phyloP scores from a whole-genome alignment of 2,329 filamentous ascomycete genomes.

The Xylariaceae sp. region DNA sequence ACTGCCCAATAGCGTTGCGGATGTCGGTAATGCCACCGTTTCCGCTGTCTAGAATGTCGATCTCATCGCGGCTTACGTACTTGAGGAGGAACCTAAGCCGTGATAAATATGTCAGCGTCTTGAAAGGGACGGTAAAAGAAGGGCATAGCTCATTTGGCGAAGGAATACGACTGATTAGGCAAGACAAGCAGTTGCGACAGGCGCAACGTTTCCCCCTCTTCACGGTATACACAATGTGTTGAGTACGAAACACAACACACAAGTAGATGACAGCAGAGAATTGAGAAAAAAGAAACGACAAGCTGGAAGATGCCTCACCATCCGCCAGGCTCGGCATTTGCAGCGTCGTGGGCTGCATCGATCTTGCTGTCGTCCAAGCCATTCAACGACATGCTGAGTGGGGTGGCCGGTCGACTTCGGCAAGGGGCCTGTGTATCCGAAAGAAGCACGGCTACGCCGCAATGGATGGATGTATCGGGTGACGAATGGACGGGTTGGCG shows the following conservation, averaged over 20 bases:
- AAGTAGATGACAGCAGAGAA: not conserved
- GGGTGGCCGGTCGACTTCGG: conserved; percentile 19
- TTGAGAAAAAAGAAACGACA: not conserved
- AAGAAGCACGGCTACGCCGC: not conserved
- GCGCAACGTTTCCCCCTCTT: conserved; percentile 9
- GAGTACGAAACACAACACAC: conserved; percentile 1
- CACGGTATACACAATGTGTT: not conserved
- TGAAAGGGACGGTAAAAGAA: conserved; percentile 3
- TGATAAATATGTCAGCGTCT: conserved; percentile 17
- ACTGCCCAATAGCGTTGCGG: conserved; percentile 69
- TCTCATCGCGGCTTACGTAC: conserved; percentile 82
- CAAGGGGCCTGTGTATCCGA: conserved; percentile 7
- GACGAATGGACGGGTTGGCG: not conserved
- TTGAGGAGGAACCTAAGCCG: conserved; percentile 81
- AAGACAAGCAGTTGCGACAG: conserved; percentile 12
- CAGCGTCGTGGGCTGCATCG: conserved; percentile 78
- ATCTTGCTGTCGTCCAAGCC: conserved; percentile 79
- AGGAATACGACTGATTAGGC: not conserved
- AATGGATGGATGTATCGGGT: not conserved
- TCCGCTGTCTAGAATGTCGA: conserved; percentile 73
- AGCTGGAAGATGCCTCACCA: conserved; percentile 61
- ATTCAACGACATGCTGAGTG: conserved; percentile 79
- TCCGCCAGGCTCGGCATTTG: conserved; percentile 79
- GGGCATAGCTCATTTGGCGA: not conserved
- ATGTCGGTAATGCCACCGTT: conserved; percentile 80